Evolutionary conservation across 2,329 filamentous ascomycete genomes (phyloP).

Genomic region (Calonectria hongkongensis): DNA sequence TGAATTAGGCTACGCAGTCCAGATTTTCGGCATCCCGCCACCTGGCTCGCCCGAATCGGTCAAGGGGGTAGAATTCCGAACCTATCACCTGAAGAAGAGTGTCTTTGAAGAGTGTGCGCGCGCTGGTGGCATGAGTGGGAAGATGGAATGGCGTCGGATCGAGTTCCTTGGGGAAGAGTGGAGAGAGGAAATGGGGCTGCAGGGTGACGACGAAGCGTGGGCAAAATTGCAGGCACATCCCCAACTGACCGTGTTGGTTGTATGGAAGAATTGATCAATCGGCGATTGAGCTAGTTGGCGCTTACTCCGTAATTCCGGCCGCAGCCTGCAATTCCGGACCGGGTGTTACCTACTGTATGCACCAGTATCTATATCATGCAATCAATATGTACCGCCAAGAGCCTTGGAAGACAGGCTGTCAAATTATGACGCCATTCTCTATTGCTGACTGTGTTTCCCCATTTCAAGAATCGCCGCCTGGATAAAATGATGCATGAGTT

Average conservation of each 20-base stretch:
- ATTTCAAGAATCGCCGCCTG: neutral
- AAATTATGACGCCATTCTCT: neutral
- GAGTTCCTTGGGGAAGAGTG: neutral
- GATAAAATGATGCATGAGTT: too few species aligned
- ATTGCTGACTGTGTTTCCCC: neutral
- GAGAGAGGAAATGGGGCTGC: neutral
- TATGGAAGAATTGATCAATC: neutral
- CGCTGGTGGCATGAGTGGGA: neutral
- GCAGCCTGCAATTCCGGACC: too few species aligned
- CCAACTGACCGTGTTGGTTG: neutral
- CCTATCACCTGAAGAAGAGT: slow-evolving; percentile 5
- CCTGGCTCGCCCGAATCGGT: neutral
- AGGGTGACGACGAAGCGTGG: neutral
- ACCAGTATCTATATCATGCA: too few species aligned
- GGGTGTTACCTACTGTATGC: too few species aligned
- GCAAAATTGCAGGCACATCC: neutral
- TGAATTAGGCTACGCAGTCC: neutral
- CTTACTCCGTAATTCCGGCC: too few species aligned
- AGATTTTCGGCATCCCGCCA: slow-evolving; percentile 1
- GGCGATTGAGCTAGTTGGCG: neutral
- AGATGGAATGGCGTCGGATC: slow-evolving; percentile 5
- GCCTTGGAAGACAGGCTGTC: too few species aligned
- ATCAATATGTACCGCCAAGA: too few species aligned
- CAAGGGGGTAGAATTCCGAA: neutral
- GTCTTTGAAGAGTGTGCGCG: slow-evolving; percentile 8